phyloP scores from a whole-genome alignment of 805 yeast genomes.

The Kodamaea leandrae region DNA sequence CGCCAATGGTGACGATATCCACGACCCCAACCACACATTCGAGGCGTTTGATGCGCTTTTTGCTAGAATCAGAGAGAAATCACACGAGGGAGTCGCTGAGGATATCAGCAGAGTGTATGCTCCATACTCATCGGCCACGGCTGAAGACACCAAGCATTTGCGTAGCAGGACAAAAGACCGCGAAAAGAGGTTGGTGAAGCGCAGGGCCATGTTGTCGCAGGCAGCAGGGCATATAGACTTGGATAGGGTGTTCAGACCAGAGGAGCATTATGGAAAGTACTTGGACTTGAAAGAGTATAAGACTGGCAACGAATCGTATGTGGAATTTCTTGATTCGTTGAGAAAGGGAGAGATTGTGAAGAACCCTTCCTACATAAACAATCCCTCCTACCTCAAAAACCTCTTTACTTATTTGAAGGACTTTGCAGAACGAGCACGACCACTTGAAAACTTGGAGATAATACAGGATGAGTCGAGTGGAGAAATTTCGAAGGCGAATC shows the following conservation, averaged over 20 bases:
- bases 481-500: constrained; percentile 12
- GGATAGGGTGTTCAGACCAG: constrained; percentile 50
- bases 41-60: constrained; percentile 38
- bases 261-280: constrained; percentile 63
- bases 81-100: constrained; percentile 15
- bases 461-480: not conserved
- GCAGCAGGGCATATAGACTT: constrained; percentile 50
- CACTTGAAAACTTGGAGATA: constrained; percentile 37
- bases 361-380: no score
- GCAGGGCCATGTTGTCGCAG: constrained; percentile 45
- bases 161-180: constrained; percentile 15
- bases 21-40: constrained; percentile 23
- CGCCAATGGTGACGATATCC: constrained; percentile 10
- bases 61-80: constrained; percentile 22
- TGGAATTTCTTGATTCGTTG: constrained; percentile 49
- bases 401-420: constrained; percentile 53
- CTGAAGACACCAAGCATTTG: constrained; percentile 14
- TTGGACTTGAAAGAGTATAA: constrained; percentile 56
- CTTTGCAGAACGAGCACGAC: constrained; percentile 48
- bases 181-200: constrained; percentile 21
- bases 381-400: no score
- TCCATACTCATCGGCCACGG: constrained; percentile 24
- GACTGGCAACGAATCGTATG: constrained; percentile 37
- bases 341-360: constrained; percentile 24
- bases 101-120: constrained; percentile 14